Base-by-base conservation (phyloP, 2,329 filamentous ascomycete species). In the Xylariaceae sp. region DNA sequence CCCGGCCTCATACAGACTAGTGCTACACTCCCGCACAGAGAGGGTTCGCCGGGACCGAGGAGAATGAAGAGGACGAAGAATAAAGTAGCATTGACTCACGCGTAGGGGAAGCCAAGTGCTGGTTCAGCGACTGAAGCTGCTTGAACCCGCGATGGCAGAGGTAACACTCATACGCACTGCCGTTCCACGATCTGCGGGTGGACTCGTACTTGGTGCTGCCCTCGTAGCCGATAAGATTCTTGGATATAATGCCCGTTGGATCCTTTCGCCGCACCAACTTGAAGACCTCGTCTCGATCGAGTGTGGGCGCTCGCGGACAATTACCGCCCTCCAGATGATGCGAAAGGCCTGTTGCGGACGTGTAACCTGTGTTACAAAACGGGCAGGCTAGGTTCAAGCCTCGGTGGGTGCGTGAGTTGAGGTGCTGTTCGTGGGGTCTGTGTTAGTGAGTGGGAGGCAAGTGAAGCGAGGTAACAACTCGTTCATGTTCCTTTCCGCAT, bases 271-370 rank as follows among this genome's bases (percentile, higher is more conserved):
- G 67, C 8, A 82, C 59, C 7, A 67, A 54, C 1, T 54, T 48
- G 54, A 73, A 72, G 3, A 83, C 64, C 3, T 48, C 57, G 9
- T 76, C 68, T 9, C 73, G 73, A 52, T 52, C 50, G 0, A 32
- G 11, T 0, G 65, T 39, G 0, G 1, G 19, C n/a, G 74, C 73
- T 0, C 57, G 56, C 0, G 67, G 67, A 38, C 80, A 85, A 1
- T 64, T 58, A n/a, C 73, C 72, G 1, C 52, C 60, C 48, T 85
- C 81, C 1, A 84, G 58, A 47, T 85, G 77, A 53, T 79, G 66
- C 0, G 64, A 54, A 4, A 83, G 49, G 3, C 77, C 79, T 1
- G 72, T 76, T 2, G 78, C 76, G 0, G 72, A 71, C 9, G 68
- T 61, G 45, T 67, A 77, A 3, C 8, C 19, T 2, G 35, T 44